Evolutionary conservation across 257 asterid species (phyloP).

Genomic region (Penstemon eatonii): DNA sequence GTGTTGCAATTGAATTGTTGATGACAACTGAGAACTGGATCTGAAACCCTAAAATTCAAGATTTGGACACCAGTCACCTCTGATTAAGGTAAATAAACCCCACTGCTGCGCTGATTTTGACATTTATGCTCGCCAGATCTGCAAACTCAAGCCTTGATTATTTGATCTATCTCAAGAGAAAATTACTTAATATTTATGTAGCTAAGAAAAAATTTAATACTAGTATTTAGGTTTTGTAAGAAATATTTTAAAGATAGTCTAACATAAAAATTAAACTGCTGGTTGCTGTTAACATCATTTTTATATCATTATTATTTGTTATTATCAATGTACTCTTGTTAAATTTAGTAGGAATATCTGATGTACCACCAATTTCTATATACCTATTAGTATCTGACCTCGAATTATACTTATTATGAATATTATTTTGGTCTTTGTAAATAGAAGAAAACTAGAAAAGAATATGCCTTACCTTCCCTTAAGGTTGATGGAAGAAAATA

Average conservation of each 20-base stretch:
- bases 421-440: not conserved
- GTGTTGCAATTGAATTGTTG: constrained; percentile 33
- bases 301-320: constrained; percentile 1
- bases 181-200: not conserved
- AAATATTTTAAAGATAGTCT: constrained; percentile 6
- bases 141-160: constrained; percentile 22
- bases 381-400: not conserved
- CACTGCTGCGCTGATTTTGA: constrained; percentile 37
- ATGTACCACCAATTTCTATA: not conserved
- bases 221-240: constrained; percentile 25
- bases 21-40: constrained; percentile 45
- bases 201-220: not conserved
- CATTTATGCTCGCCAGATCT: constrained; percentile 39
- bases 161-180: constrained; percentile 20
- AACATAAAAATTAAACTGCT: not conserved
- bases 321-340: not conserved
- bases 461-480: not conserved
- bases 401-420: not conserved
- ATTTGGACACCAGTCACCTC: constrained; percentile 44
- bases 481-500: not conserved
- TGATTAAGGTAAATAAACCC: constrained; percentile 41
- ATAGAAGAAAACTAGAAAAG: not conserved
- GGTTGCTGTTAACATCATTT: not conserved
- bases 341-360: not conserved
- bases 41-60: constrained; percentile 52